Evolutionary conservation across 768 basidiomycete genomes (phyloP).

Genomic region (Auricularia sp.): DNA sequence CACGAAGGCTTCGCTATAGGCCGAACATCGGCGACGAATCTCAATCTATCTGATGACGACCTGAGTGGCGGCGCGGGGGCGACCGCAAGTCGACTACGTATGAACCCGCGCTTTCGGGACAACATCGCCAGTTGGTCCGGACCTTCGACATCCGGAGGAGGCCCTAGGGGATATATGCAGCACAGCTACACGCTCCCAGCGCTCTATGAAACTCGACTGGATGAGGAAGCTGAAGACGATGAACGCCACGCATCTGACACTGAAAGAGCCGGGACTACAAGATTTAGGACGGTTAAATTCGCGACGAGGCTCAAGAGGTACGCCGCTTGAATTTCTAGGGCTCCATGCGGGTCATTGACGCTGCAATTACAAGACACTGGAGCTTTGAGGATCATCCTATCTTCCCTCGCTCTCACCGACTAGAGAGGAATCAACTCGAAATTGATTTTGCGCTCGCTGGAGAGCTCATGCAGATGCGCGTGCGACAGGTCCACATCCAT

Average conservation of each 20-base stretch:
- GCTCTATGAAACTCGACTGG: background rate
- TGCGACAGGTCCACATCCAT: constrained; percentile 56
- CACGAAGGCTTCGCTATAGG: background rate
- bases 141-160: constrained; percentile 31
- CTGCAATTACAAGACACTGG: background rate
- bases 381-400: background rate
- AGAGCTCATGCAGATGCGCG: constrained; percentile 56
- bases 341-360: background rate
- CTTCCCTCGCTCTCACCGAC: background rate
- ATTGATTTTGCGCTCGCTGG: constrained; percentile 74
- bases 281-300: background rate
- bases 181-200: background rate
- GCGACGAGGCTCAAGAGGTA: background rate
- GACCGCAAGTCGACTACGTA: constrained; percentile 31
- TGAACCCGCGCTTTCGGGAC: constrained; percentile 25
- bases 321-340: background rate
- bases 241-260: background rate
- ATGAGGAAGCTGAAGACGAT: background rate
- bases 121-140: constrained; percentile 49
- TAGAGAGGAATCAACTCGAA: constrained; percentile 28
- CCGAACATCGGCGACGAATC: background rate
- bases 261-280: background rate
- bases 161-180: background rate
- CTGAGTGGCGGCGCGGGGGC: background rate
- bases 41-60: background rate